Evolutionary conservation across 2,329 filamentous ascomycete species (phyloP).

Genomic region (Beauveria asiatica): DNA sequence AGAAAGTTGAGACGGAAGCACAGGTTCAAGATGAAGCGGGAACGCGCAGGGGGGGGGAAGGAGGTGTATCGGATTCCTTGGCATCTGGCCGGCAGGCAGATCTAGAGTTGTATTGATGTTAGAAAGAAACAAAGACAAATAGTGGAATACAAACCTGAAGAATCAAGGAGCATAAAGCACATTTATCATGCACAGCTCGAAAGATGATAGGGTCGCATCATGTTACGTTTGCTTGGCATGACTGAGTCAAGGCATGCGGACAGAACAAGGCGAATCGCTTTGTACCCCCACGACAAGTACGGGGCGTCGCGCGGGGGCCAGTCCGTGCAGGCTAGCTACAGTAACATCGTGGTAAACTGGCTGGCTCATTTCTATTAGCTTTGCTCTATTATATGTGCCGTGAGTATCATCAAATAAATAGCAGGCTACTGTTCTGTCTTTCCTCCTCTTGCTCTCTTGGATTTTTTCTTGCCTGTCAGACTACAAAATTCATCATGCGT

Average conservation of each 20-base stretch:
- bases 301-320: conserved; percentile 15
- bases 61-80: background rate
- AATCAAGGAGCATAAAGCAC: background rate
- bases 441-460: background rate
- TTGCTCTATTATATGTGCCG: background rate
- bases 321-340: too few species aligned
- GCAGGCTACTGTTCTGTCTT: background rate
- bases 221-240: background rate
- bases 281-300: too few species aligned
- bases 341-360: too few species aligned
- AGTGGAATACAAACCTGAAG: background rate
- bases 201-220: background rate
- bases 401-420: background rate
- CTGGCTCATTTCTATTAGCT: background rate
- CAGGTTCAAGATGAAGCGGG: too few species aligned
- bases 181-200: background rate
- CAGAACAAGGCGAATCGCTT: background rate
- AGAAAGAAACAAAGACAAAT: background rate
- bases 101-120: background rate
- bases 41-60: too few species aligned
- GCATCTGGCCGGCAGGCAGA: background rate
- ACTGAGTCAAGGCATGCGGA: background rate
- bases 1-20: background rate
- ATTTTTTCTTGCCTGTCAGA: background rate
- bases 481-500: background rate